Conservation (phyloP, 2,329 filamentous ascomycete genomes). For the Cladobotryum protrusum region DNA sequence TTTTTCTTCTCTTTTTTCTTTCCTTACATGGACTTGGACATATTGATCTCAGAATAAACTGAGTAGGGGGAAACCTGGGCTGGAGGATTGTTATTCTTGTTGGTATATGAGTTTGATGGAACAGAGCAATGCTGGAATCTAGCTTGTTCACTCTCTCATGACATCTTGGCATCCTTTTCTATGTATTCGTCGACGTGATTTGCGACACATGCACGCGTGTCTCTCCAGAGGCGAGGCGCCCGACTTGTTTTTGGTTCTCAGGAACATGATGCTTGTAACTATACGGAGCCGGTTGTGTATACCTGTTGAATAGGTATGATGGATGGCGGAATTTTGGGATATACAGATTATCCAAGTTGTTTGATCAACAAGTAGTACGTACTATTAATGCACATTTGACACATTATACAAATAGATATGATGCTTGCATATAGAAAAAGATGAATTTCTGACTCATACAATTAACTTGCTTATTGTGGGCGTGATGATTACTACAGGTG, state of each 20-base stretch:
- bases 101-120: slow-evolving; percentile 1
- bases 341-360: too few species aligned
- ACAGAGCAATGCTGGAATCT: slow-evolving; percentile 7
- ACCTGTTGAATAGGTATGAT: too few species aligned
- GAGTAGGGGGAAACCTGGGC: not conserved
- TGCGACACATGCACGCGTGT: not conserved
- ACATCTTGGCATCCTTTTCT: not conserved
- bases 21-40: not conserved
- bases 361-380: too few species aligned
- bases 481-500: too few species aligned
- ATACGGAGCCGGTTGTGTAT: too few species aligned
- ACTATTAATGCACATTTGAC: too few species aligned
- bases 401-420: too few species aligned
- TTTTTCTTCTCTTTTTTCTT: not conserved
- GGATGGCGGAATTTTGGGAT: too few species aligned
- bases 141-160: slow-evolving; percentile 7
- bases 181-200: not conserved
- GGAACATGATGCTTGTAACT: slow-evolving; percentile 5
- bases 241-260: not conserved
- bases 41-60: slow-evolving; percentile 1
- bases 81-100: not conserved
- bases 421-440: too few species aligned
- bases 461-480: too few species aligned
- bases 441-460: too few species aligned
- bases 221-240: too few species aligned